These are phyloP conservation scores for Incumbomyces lentus DNA, from an alignment of 2,329 filamentous ascomycete species.

Conservation along the genomic window DNA sequence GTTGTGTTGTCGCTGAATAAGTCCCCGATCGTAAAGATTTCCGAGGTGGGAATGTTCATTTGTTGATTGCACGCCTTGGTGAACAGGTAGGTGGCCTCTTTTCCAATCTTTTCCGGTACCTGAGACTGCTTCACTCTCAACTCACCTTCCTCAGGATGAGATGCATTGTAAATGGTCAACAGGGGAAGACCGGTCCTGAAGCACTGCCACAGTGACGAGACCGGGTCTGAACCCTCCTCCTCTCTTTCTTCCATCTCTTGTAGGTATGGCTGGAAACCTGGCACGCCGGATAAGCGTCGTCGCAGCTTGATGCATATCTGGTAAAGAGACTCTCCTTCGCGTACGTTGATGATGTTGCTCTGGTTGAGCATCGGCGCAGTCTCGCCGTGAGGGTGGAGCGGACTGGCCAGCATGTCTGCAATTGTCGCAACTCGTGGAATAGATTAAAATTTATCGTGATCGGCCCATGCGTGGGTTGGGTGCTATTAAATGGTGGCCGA, in stretches of 20 bases:
- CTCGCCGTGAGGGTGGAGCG: constrained; percentile 25
- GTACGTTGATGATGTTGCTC: constrained; percentile 93
- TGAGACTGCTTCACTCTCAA: constrained; percentile 42
- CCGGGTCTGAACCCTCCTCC: constrained; percentile 60
- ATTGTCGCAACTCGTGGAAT: background rate
- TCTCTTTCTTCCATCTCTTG: constrained; percentile 60
- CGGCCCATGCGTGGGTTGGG: background rate
- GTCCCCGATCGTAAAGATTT: constrained; percentile 87
- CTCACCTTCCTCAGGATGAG: constrained; percentile 57
- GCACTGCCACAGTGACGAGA: constrained; percentile 82
- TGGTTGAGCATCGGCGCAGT: constrained; percentile 61
- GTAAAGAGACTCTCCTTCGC: constrained; percentile 89
- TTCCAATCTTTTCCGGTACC: constrained; percentile 64
- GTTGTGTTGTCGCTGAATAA: constrained; percentile 90
- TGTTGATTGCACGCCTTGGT: constrained; percentile 79
- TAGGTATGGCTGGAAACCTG: constrained; percentile 67
- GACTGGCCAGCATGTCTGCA: constrained; percentile 24
- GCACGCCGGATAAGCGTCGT: constrained; percentile 70
- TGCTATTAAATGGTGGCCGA: background rate
- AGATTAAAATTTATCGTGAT: background rate
- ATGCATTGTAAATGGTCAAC: constrained; percentile 77
- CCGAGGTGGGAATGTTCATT: constrained; percentile 64
- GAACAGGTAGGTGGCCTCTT: constrained; percentile 86
- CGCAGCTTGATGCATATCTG: constrained; percentile 86
- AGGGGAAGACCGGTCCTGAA: constrained; percentile 76